Evolutionary conservation across 2,329 filamentous ascomycete genomes (phyloP), one percentile per base, ranked within the genome.

Genomic region (Pyrenochaeta sp.): DNA sequence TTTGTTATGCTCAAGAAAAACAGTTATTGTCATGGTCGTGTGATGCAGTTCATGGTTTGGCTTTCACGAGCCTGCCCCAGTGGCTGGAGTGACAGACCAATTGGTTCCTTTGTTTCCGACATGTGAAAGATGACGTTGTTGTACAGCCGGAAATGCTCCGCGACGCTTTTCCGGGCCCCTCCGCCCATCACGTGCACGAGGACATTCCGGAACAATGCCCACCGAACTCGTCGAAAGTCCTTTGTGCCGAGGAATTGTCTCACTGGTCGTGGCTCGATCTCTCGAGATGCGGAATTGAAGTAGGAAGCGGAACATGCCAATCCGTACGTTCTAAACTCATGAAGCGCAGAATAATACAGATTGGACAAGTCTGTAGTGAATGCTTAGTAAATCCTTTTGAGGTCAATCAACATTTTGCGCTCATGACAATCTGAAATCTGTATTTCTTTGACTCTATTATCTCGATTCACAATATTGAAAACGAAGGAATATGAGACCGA

Each of bases 61-160:
- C 45, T 48, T 51, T 52, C 44, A 49, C 44, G 31, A 44, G 48
- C 52, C 45, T 43, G 57, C 53, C 51, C 48, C 48, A 41, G 41
- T 45, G 42, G 37, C 34, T 32, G 36, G 39, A 26, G 43, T 22
- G 20, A 23, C 37, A 31, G 49, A 42, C 49, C n/a, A n/a, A n/a
- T n/a, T 31, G 46, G 43, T 38, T 24, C 23, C 36, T 11, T 9
- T 13, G 39, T 37, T 41, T n/a, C 31, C 30, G 20, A 44, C 60
- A 63, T 69, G 65, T 68, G 65, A 69, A 67, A 60, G 53, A 66
- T 66, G 63, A 68, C 64, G 65, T 63, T 53, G 34, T 32, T 45
- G 29, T 31, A 42, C 41, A 50, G 44, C 40, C 56, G 55, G 54
- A 54, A 60, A 37, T 31, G 48, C 53, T 59, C 61, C 58, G 58